Percentiles rank a stretch among this genome's conserved stretches.
These are phyloP conservation scores for Leucoagaricus sp. DNA, from an alignment of 1,284 basidiomycete species.

Conservation along the genomic window DNA sequence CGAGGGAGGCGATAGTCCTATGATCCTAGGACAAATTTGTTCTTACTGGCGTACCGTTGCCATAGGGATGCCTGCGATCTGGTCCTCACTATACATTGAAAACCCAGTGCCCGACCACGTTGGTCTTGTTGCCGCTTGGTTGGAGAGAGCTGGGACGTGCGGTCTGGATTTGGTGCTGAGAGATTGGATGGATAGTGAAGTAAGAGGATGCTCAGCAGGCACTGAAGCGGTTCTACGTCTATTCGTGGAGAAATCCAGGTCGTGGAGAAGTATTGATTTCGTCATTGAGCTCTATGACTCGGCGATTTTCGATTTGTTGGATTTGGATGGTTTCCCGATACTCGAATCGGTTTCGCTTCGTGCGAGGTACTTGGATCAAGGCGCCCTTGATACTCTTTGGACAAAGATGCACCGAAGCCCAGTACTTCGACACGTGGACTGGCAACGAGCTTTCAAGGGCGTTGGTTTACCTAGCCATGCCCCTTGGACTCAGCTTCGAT, in stretches of 20 bases:
- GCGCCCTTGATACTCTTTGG: slow-evolving; percentile 1
- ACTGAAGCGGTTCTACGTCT: not conserved
- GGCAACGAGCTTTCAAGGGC: slow-evolving; percentile 1
- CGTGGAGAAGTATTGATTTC: slow-evolving; percentile 8
- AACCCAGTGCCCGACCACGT: not conserved
- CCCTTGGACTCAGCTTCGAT: slow-evolving; percentile 9
- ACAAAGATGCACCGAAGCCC: slow-evolving; percentile 5
- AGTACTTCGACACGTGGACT: not conserved
- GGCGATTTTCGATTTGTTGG: slow-evolving; percentile 1
- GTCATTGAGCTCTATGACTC: not conserved
- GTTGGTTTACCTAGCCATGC: slow-evolving; percentile 1
- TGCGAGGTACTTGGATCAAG: slow-evolving; percentile 2
- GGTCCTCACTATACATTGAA: slow-evolving; percentile 11
- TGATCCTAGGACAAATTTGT: slow-evolving; percentile 8
- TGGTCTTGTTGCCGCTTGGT: not conserved
- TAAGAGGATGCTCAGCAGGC: slow-evolving; percentile 3
- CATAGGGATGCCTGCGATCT: not conserved
- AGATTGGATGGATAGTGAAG: slow-evolving; percentile 10
- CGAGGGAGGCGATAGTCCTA: slow-evolving; percentile 1
- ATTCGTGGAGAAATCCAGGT: not conserved
- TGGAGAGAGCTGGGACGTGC: slow-evolving; percentile 4
- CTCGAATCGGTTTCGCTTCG: not conserved
- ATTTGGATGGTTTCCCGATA: not conserved
- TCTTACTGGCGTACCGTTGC: slow-evolving; percentile 8
- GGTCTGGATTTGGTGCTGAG: not conserved